phyloP scores from a whole-genome alignment of 805 yeast genomes.

The Candida lessepsii region DNA sequence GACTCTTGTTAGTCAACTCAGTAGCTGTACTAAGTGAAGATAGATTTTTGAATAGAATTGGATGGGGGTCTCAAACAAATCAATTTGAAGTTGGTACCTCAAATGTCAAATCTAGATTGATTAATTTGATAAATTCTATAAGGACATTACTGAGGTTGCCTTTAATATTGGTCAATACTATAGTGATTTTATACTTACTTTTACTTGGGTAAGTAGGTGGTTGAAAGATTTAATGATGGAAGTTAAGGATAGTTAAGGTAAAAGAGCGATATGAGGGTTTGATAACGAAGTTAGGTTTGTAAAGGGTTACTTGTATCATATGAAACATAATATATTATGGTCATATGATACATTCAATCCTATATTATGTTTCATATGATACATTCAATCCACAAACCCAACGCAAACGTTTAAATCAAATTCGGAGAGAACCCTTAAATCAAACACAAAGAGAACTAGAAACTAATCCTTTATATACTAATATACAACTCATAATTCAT shows the following conservation, averaged over 20 bases:
- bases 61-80: slow-evolving; percentile 31
- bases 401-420: too few species aligned
- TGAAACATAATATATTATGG: too few species aligned
- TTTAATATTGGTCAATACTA: slow-evolving; percentile 61
- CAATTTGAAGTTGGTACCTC: slow-evolving; percentile 27
- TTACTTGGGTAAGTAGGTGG: slow-evolving; percentile 15
- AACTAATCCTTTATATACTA: slow-evolving; percentile 6
- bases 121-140: slow-evolving; percentile 68
- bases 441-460: neutral
- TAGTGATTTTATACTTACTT: slow-evolving; percentile 56
- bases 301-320: too few species aligned
- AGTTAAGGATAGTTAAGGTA: too few species aligned
- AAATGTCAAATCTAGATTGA: slow-evolving; percentile 51
- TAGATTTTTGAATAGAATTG: slow-evolving; percentile 65
- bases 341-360: too few species aligned
- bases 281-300: too few species aligned
- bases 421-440: too few species aligned
- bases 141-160: slow-evolving; percentile 77
- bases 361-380: too few species aligned
- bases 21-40: slow-evolving; percentile 80
- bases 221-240: too few species aligned
- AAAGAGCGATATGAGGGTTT: too few species aligned
- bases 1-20: slow-evolving; percentile 64
- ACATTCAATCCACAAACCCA: too few species aligned
- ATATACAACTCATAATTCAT: slow-evolving; percentile 7